These are phyloP conservation scores for Uronychia setigera DNA, from an alignment of 73 alveolate genomes.

Conservation along the genomic window DNA sequence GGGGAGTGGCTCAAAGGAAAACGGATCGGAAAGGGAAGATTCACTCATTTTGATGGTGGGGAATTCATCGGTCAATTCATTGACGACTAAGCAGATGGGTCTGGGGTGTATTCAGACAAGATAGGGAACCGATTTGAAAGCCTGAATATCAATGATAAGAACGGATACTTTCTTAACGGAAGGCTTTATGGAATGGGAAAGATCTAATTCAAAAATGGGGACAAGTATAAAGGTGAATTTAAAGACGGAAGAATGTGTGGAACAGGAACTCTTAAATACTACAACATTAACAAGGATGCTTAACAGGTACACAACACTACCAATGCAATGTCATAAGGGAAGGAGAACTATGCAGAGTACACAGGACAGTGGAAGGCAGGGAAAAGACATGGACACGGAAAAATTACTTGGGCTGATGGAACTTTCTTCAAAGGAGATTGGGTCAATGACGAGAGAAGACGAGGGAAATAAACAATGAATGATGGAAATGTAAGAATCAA, in stretches of 20 bases:
- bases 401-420: slow-evolving; percentile 60
- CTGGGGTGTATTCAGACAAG: slow-evolving; percentile 49
- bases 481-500: slow-evolving; percentile 46
- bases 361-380: slow-evolving; percentile 59
- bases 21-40: slow-evolving; percentile 42
- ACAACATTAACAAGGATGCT: slow-evolving; percentile 3
- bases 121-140: slow-evolving; percentile 50
- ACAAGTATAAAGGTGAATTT: slow-evolving; percentile 75
- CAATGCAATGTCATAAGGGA: slow-evolving; percentile 5
- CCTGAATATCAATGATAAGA: slow-evolving; percentile 35
- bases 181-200: slow-evolving; percentile 78
- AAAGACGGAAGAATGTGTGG: slow-evolving; percentile 55
- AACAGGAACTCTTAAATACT: slow-evolving; percentile 34
- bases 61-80: slow-evolving; percentile 53
- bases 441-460: slow-evolving; percentile 35
- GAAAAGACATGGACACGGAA: slow-evolving; percentile 70
- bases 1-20: slow-evolving; percentile 65
- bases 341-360: slow-evolving; percentile 44
- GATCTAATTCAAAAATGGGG: slow-evolving; percentile 69
- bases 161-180: slow-evolving; percentile 70
- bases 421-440: slow-evolving; percentile 48
- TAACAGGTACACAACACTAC: not conserved
- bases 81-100: slow-evolving; percentile 70
- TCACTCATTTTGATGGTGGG: slow-evolving; percentile 39
- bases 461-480: slow-evolving; percentile 24